A percentile compares a stretch with the other conserved stretches of the same genome.
Conservation (phyloP, 2,329 filamentous ascomycete genomes). For the Arthroderma sp. region DNA sequence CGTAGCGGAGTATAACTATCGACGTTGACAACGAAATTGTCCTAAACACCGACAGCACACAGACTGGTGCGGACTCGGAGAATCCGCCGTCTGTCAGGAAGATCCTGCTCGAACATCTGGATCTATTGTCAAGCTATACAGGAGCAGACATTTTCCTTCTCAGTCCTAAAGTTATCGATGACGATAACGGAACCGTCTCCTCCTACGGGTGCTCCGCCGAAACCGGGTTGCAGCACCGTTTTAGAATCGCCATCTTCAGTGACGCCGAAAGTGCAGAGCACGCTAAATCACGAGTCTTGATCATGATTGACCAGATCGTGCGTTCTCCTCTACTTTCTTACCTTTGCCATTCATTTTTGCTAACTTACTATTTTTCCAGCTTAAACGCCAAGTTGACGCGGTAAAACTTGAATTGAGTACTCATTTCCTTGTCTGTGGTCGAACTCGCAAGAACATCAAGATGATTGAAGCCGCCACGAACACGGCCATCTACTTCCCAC, state of each 20-base stretch:
- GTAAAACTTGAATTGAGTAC: conserved; percentile 74
- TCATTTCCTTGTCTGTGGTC: conserved; percentile 84
- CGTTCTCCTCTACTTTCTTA: conserved; percentile 20
- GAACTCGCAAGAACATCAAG: conserved; percentile 95
- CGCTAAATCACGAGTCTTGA: conserved; percentile 87
- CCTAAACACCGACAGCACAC: conserved; percentile 59
- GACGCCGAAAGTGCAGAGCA: conserved; percentile 93
- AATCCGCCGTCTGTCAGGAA: conserved; percentile 61
- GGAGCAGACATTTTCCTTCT: conserved; percentile 95
- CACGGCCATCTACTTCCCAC: conserved; percentile 96
- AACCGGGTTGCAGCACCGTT: conserved; percentile 72
- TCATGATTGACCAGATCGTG: conserved; percentile 94
- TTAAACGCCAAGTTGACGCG: conserved; percentile 55
- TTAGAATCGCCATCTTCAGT: conserved; percentile 86
- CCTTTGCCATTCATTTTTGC: background rate
- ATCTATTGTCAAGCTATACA: conserved; percentile 74
- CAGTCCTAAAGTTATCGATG: conserved; percentile 71
- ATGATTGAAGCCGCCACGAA: conserved; percentile 89
- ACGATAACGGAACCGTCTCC: conserved; percentile 61
- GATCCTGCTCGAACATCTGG: conserved; percentile 69
- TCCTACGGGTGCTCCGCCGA: conserved; percentile 67
- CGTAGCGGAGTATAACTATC: conserved; percentile 78
- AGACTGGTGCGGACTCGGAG: too few species aligned
- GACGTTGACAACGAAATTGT: conserved; percentile 88
- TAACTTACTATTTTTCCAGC: conserved; percentile 23